Evolutionary conservation across 805 yeast genomes (phyloP), one percentile per base, ranked within the genome.

Genomic region (Schwanniomyces occidentalis): DNA sequence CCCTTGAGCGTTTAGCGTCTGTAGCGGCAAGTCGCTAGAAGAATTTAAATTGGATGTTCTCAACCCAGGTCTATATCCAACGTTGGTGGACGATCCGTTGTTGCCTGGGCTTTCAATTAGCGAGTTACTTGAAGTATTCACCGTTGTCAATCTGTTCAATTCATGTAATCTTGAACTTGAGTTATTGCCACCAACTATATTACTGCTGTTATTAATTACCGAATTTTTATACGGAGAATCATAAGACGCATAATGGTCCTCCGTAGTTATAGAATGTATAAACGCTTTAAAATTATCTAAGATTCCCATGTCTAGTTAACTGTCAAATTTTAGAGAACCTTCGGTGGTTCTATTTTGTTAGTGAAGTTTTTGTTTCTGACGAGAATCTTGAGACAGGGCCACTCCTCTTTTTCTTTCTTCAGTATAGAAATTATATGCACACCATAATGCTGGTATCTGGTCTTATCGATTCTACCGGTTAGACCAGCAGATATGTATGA

Each of bases 191-290:
- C 47, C 49, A 8, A 42, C 39, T 5, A 37, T 30, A 27, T 35
- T 38, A 16, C 24, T 27, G 22, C 40, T 32, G 16, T 35, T 34
- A 16, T 34, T 42, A 13, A 41, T 51, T 15, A 48, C 48, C 7
- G 59, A 46, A 34, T 52, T 50, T 32, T 48, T 53, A 34, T 56
- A 56, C 3, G 65, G 61, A 12, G 63, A 62, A 8, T 69, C 78
- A 40, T 71, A 76, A 25, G 75, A 69, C 15, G 82, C 82, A 49
- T 76, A 76, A 49, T 76, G 82, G 44, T 76, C 82, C 6, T 70
- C 73, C 3, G 82, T 76, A 6, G 81, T 76, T 25, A 76, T 66
- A 17, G 78, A 73, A 48, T 76, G 70, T 26, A 61, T 50, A 40
- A 65, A 65, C 5, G 67, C 51, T 43, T 65, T 65, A n/a, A 65